Evolutionary conservation across 2,329 filamentous ascomycete genomes (phyloP), one percentile per base, ranked within the genome.

Genomic region (Scedosporium boydii): DNA sequence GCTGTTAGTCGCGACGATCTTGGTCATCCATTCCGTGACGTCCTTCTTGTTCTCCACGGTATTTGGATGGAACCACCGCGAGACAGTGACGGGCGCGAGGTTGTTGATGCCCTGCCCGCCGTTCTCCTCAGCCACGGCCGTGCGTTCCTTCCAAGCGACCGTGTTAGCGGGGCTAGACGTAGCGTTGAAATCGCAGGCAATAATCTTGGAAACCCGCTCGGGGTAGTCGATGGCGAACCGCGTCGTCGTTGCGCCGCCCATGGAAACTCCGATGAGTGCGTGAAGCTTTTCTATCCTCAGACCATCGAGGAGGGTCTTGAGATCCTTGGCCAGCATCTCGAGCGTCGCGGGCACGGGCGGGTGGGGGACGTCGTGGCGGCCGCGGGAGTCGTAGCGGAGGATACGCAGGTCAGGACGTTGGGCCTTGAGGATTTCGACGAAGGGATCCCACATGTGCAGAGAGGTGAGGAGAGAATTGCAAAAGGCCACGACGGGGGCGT

Each of bases 391-490:
- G 75, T 92, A 96, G 9, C 91, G 87, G 1, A 96, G 77, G 66
- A 96, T 81, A 60, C 89, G 86, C 72, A 91, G 87, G 46, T 84
- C 80, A 3, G 85, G 83, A 26, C 87, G 83, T 44, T 82, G 69
- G 0, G 75, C 72, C 59, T 81, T 80, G 66, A 95, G 81, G n/a
- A 83, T 75, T 1, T 77, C 75, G 0, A 95, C 76, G 64, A 96
- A 84, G 1, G 80, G 79, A 68, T 95, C 88, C 91, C 91, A 96
- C 82, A 96, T 95, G 71, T 83, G 80, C 66, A 88, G 81, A 58
- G 87, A 86, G 2, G 90, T 90, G 6, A 96, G 82, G 59, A 96
- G 87, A 1, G 88, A 93, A 78, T 96, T 96, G 74, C 82, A 82
- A 67, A 93, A 88, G 21, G 91, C 86, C 10, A 96, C 79, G 0